A percentile compares a stretch with the other conserved stretches of the same genome.
Evolutionary conservation across 495 filamentous ascomycete genomes (phyloP).

Genomic region (Aspergillus sparsus): DNA sequence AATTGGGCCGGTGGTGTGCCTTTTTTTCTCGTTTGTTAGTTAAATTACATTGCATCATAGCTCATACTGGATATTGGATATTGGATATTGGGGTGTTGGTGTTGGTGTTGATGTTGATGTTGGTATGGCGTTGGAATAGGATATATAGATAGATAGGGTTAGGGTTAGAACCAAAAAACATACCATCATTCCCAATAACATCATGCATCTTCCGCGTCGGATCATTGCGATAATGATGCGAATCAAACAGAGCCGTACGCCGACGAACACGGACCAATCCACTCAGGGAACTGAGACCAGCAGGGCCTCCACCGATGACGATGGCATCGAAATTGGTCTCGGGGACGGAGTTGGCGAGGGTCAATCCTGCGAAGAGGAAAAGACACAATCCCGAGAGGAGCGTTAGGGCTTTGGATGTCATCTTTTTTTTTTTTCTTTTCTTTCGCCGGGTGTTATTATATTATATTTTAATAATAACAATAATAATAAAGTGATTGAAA

Average conservation of each 20-base stretch:
- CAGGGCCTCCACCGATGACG: conserved; percentile 40
- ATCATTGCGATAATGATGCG: conserved; percentile 56
- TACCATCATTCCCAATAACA: conserved; percentile 60
- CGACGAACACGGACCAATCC: conserved; percentile 56
- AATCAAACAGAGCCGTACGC: conserved; percentile 55
- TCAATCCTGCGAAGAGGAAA: conserved; percentile 19
- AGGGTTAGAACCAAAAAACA: conserved; percentile 1
- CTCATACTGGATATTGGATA: no score
- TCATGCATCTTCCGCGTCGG: conserved; percentile 59
- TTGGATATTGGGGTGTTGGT: no score
- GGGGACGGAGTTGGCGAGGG: conserved; percentile 23
- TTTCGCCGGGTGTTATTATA: no score
- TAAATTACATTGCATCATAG: background rate
- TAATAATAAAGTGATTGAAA: no score
- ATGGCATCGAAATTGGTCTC: conserved; percentile 37
- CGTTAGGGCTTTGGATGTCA: conserved; percentile 1
- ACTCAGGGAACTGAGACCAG: conserved; percentile 51
- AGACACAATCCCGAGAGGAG: conserved; percentile 15
- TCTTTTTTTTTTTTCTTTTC: no score
- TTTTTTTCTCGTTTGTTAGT: conserved; percentile 18
- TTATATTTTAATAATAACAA: no score
- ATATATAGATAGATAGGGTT: no score
- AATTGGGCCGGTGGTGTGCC: conserved; percentile 55
- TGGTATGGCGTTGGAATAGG: no score
- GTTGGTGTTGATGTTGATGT: background rate